A percentile compares a stretch with the other conserved stretches of the same genome.
phyloP scores from a whole-genome alignment of 2,329 filamentous ascomycete species.

The Fusarium falciforme region DNA sequence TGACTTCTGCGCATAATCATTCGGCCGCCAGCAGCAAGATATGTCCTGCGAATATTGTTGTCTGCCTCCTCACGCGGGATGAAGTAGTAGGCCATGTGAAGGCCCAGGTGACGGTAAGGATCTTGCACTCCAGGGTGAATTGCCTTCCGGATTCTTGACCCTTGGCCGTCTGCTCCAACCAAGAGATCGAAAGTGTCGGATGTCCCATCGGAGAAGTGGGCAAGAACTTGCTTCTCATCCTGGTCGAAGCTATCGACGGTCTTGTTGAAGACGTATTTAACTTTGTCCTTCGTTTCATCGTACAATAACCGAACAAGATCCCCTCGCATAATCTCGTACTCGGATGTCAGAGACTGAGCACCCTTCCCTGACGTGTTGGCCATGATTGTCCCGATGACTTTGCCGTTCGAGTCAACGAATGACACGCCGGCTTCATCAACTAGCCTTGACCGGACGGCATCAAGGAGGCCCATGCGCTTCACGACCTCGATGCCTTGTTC shows the following conservation, averaged over 20 bases:
- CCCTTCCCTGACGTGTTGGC: conserved; percentile 32
- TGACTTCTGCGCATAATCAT: conserved; percentile 33
- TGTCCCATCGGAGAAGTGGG: conserved; percentile 19
- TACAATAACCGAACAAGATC: conserved; percentile 60
- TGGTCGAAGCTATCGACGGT: conserved; percentile 26
- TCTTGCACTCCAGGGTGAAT: conserved; percentile 3
- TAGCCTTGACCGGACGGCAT: conserved; percentile 1
- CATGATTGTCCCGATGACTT: conserved; percentile 12
- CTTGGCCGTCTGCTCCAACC: conserved; percentile 28
- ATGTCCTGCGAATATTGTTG: conserved; percentile 24
- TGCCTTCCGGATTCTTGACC: conserved; percentile 21
- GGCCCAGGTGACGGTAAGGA: conserved; percentile 34
- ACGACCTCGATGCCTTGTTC: conserved; percentile 26
- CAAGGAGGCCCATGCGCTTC: conserved; percentile 14
- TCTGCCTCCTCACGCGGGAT: conserved; percentile 22
- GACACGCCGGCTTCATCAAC: conserved; percentile 23
- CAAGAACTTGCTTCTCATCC: conserved; percentile 19
- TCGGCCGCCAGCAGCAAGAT: conserved; percentile 8
- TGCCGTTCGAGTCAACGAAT: conserved; percentile 9
- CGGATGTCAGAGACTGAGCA: conserved; percentile 55
- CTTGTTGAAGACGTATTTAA: conserved; percentile 11
- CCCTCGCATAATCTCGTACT: conserved; percentile 67
- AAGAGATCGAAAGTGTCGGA: conserved; percentile 22
- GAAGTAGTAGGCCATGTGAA: conserved; percentile 34
- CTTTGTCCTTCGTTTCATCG: conserved; percentile 10